phyloP scores from a whole-genome alignment of 208 protist genomes.

The Leishmania tropica region DNA sequence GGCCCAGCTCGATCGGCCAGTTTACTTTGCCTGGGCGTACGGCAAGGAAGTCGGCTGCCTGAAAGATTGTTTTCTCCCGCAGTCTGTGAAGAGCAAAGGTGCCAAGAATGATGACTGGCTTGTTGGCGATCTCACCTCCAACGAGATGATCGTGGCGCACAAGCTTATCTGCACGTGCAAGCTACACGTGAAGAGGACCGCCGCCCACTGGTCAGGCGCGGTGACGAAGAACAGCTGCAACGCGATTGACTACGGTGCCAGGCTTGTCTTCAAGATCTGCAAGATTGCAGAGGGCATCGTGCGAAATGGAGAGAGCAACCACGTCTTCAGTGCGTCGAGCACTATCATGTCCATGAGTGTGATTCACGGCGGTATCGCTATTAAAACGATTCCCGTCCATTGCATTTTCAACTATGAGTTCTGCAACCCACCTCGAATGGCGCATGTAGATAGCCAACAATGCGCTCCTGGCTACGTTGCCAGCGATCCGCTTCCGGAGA shows the following conservation, averaged over 20 bases:
- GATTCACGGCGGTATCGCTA: constrained; percentile 55
- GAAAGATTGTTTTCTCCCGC: constrained; percentile 38
- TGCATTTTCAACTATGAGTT: constrained; percentile 61
- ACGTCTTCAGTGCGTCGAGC: constrained; percentile 38
- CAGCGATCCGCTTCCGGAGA: constrained; percentile 42
- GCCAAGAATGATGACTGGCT: constrained; percentile 55
- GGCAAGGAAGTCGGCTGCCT: constrained; percentile 56
- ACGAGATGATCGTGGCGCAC: constrained; percentile 62
- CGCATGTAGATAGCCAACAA: constrained; percentile 39
- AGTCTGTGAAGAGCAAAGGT: constrained; percentile 35
- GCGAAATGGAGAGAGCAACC: constrained; percentile 17
- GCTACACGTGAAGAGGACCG: constrained; percentile 36
- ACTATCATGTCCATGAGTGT: constrained; percentile 54
- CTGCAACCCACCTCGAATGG: constrained; percentile 32
- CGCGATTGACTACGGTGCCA: constrained; percentile 54
- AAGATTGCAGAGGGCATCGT: constrained; percentile 48
- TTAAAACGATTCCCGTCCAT: constrained; percentile 48
- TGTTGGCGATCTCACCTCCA: constrained; percentile 63
- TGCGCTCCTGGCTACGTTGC: constrained; percentile 33
- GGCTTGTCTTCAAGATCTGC: constrained; percentile 51
- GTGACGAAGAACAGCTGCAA: constrained; percentile 55
- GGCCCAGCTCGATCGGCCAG: constrained; percentile 41
- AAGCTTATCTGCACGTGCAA: constrained; percentile 46
- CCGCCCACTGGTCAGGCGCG: constrained; percentile 40
- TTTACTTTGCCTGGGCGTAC: constrained; percentile 59